A percentile compares a stretch with the other conserved stretches of the same genome.
Evolutionary conservation across 1,284 basidiomycete species (phyloP).

Genomic region (Sporisorium reilianum): DNA sequence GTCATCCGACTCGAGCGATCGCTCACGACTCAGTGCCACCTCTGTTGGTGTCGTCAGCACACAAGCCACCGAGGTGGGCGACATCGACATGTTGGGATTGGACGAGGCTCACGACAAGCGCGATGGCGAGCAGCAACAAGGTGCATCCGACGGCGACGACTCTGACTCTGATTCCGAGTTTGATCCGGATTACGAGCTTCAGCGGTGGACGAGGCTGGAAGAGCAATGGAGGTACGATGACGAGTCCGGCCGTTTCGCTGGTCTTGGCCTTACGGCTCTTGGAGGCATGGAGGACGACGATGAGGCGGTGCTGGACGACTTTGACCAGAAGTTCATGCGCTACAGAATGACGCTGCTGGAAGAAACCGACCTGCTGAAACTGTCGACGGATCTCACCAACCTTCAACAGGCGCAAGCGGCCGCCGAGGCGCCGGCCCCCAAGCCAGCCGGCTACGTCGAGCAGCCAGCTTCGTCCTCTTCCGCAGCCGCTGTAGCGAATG

Average conservation of each 20-base stretch:
- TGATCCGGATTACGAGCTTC: conserved; percentile 34
- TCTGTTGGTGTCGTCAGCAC: conserved; percentile 55
- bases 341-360: conserved; percentile 67
- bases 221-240: conserved; percentile 68
- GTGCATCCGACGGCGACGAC: conserved; percentile 15
- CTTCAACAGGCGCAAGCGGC: conserved; percentile 66
- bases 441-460: conserved; percentile 51
- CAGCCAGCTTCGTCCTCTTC: conserved; percentile 25
- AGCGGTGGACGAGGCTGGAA: conserved; percentile 44
- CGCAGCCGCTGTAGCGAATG: conserved; percentile 20
- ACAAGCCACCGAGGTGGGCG: conserved; percentile 59
- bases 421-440: conserved; percentile 53
- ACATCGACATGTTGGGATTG: conserved; percentile 51
- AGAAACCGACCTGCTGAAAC: conserved; percentile 64
- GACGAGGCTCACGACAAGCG: conserved; percentile 38
- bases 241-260: conserved; percentile 65
- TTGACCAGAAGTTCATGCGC: conserved; percentile 67
- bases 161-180: conserved; percentile 35
- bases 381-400: conserved; percentile 66
- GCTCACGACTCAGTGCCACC: conserved; percentile 44
- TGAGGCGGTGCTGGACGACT: conserved; percentile 68
- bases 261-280: conserved; percentile 63
- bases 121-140: conserved; percentile 21
- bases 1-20: conserved; percentile 59
- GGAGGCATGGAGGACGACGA: conserved; percentile 69